Conservation (phyloP, 352 stramenopile species). For the Phytophthora cactorum region DNA sequence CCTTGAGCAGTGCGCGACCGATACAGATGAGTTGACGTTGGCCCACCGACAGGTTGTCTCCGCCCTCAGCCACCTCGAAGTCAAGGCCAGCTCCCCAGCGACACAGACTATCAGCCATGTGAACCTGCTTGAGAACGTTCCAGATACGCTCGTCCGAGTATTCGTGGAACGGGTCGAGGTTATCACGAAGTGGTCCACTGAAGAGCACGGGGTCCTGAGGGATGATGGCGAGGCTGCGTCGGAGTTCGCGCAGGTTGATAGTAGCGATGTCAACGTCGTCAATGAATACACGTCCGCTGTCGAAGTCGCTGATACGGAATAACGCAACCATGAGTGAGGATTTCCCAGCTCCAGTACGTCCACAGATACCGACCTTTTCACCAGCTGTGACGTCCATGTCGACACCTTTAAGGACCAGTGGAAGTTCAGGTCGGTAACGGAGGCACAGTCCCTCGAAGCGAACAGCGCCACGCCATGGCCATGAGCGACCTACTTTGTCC, state of each 20-base stretch:
- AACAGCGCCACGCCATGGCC: slow-evolving; percentile 36
- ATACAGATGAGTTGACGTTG: slow-evolving; percentile 96
- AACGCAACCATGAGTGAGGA: slow-evolving; percentile 50
- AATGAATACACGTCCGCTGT: slow-evolving; percentile 79
- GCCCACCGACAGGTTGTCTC: slow-evolving; percentile 93
- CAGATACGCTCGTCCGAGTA: slow-evolving; percentile 79
- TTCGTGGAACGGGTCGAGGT: slow-evolving; percentile 92
- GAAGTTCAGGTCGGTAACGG: slow-evolving; percentile 49
- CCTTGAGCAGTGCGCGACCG: slow-evolving; percentile 91
- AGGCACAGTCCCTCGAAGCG: slow-evolving; percentile 34
- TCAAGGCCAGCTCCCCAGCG: slow-evolving; percentile 72
- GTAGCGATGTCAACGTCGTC: slow-evolving; percentile 81
- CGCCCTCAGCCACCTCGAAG: slow-evolving; percentile 90
- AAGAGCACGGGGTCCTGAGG: slow-evolving; percentile 93
- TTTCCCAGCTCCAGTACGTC: slow-evolving; percentile 55
- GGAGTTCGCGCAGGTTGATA: slow-evolving; percentile 44
- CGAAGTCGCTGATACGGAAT: slow-evolving; percentile 56
- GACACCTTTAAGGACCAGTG: slow-evolving; percentile 45
- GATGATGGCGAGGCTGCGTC: slow-evolving; percentile 51
- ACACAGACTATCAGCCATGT: slow-evolving; percentile 68
- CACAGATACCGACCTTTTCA: slow-evolving; percentile 67
- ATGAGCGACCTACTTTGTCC: not conserved
- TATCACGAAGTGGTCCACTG: slow-evolving; percentile 86
- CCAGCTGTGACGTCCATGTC: slow-evolving; percentile 42
- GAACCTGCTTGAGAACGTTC: slow-evolving; percentile 60